Percentiles rank a stretch among this genome's conserved stretches.
Evolutionary conservation across 2,329 filamentous ascomycete genomes (phyloP).

Genomic region (Alternaria angustiovoidea): DNA sequence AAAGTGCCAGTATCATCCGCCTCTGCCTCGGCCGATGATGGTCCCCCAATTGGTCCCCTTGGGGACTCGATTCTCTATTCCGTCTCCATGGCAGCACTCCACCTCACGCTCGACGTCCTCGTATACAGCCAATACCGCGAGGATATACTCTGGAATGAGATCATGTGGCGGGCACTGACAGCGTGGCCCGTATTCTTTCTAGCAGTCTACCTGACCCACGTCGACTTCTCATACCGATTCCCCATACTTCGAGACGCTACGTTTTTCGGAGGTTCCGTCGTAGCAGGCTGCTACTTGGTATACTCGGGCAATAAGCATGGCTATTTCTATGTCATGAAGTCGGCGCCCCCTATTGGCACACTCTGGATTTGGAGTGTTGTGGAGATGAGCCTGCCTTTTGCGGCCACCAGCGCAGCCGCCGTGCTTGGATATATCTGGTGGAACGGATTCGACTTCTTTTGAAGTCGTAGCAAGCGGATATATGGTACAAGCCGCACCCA

Average conservation of each 20-base stretch:
- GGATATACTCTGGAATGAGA: constrained; percentile 66
- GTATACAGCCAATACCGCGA: constrained; percentile 81
- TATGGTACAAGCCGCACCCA: neutral
- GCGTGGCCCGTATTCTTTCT: constrained; percentile 56
- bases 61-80: constrained; percentile 60
- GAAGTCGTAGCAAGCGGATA: neutral
- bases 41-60: constrained; percentile 54
- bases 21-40: constrained; percentile 29
- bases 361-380: constrained; percentile 94
- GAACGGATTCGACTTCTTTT: constrained; percentile 62
- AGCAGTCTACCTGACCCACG: constrained; percentile 56
- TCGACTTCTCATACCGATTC: constrained; percentile 53
- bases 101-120: constrained; percentile 80
- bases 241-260: constrained; percentile 58
- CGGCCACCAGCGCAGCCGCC: constrained; percentile 63
- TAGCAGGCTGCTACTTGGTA: constrained; percentile 79
- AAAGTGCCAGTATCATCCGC: constrained; percentile 41
- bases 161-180: constrained; percentile 61
- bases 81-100: constrained; percentile 72
- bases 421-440: constrained; percentile 63
- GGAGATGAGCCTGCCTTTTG: constrained; percentile 77
- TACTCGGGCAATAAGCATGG: constrained; percentile 79
- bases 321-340: constrained; percentile 91
- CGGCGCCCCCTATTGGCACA: constrained; percentile 85
- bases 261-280: constrained; percentile 70